phyloP scores from a whole-genome alignment of 768 basidiomycete species.

The Amyloporia xantha region DNA sequence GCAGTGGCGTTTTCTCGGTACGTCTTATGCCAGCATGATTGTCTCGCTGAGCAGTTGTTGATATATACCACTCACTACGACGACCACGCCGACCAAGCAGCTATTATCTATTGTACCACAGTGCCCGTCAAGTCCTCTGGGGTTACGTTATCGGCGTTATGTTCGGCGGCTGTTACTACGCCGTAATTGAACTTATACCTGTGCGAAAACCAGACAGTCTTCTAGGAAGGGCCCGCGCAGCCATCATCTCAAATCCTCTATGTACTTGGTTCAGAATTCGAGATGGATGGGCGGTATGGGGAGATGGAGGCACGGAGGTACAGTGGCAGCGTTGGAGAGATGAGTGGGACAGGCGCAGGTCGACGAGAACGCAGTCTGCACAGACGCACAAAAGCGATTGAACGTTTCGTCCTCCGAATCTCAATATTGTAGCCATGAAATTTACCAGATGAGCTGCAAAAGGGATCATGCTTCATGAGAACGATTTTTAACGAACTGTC shows the following conservation, averaged over 20 bases:
- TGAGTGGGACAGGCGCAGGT: conserved; percentile 42
- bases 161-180: conserved; percentile 51
- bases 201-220: conserved; percentile 42
- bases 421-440: too few relatives aligned
- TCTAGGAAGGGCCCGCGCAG: conserved; percentile 42
- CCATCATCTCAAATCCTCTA: conserved; percentile 50
- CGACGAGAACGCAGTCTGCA: too few relatives aligned
- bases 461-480: too few relatives aligned
- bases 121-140: conserved; percentile 66
- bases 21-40: conserved; percentile 10
- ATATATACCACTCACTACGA: background rate
- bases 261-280: conserved; percentile 62
- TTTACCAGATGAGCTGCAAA: too few relatives aligned
- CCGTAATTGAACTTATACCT: conserved; percentile 53
- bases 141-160: conserved; percentile 58
- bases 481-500: too few relatives aligned
- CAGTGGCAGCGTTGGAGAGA: conserved; percentile 66
- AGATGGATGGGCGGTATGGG: conserved; percentile 80
- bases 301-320: conserved; percentile 66
- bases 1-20: conserved; percentile 79
- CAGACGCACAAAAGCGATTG: too few relatives aligned
- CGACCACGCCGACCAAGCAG: conserved; percentile 28
- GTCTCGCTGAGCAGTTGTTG: background rate
- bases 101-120: conserved; percentile 69
- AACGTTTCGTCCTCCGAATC: too few relatives aligned